These are phyloP conservation scores for Castanea mollissima DNA, from an alignment of 306 rosid species.

Conservation along the genomic window DNA sequence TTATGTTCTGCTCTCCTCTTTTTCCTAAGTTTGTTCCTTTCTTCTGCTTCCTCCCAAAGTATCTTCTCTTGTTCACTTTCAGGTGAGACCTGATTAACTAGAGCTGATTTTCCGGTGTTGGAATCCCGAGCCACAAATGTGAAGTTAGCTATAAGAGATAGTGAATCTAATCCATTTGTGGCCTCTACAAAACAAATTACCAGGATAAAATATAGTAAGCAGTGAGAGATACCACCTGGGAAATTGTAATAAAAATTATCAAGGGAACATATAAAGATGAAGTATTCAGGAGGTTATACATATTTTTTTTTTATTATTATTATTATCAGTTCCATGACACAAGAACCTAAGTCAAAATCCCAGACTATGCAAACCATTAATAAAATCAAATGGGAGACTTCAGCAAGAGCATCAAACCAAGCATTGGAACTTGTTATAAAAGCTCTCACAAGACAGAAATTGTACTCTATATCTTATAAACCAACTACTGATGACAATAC, in stretches of 20 bases:
- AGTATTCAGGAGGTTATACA: not conserved
- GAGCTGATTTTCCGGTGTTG: slow-evolving; percentile 61
- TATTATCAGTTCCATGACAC: not conserved
- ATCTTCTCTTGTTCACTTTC: slow-evolving; percentile 56
- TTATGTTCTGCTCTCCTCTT: slow-evolving; percentile 40
- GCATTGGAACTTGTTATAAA: not conserved
- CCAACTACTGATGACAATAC: not conserved
- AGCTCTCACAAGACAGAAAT: not conserved
- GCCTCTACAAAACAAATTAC: slow-evolving; percentile 38
- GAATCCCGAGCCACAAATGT: slow-evolving; percentile 89
- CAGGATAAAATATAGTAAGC: slow-evolving; percentile 9
- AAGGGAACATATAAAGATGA: not conserved
- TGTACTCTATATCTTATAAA: not conserved
- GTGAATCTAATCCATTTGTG: slow-evolving; percentile 34
- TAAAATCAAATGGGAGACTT: not conserved
- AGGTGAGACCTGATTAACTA: slow-evolving; percentile 58
- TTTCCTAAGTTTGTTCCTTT: slow-evolving; percentile 63
- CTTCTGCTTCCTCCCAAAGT: slow-evolving; percentile 83
- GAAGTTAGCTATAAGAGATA: slow-evolving; percentile 70
- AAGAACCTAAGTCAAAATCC: not conserved
- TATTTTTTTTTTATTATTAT: too few relatives aligned
- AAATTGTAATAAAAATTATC: slow-evolving; percentile 3
- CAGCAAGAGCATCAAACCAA: not conserved
- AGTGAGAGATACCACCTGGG: slow-evolving; percentile 1
- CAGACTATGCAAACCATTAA: not conserved